Conservation (phyloP, 495 filamentous ascomycete genomes). For the Neurospora sp. region DNA sequence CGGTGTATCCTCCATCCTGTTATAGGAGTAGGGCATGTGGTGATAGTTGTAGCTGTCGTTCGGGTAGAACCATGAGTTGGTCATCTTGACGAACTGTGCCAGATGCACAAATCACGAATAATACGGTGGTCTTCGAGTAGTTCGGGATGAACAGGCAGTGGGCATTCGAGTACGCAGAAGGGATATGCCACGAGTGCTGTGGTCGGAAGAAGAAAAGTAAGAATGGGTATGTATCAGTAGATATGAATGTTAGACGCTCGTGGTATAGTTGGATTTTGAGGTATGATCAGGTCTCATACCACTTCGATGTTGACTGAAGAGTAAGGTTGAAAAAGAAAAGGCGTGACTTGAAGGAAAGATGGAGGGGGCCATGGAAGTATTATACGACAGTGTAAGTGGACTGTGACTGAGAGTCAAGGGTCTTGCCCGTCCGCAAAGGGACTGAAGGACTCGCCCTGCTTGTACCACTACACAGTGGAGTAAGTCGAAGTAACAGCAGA, state of each 20-base stretch:
- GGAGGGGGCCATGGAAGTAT: background rate
- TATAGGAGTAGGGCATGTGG: background rate
- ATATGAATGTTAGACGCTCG: background rate
- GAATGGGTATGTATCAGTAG: background rate
- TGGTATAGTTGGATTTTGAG: background rate
- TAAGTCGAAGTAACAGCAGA: background rate
- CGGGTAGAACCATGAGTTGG: background rate
- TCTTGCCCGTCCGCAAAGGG: background rate
- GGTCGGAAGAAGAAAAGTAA: background rate
- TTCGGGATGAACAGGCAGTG: background rate
- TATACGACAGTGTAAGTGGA: background rate
- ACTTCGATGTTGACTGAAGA: background rate
- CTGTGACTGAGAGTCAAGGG: background rate
- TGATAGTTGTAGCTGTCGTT: background rate
- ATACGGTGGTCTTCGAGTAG: background rate
- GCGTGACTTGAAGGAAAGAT: background rate
- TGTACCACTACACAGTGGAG: background rate
- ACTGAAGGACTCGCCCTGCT: background rate
- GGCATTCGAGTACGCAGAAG: background rate
- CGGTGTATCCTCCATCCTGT: background rate
- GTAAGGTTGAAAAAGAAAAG: background rate
- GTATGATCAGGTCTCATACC: background rate
- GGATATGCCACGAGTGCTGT: accelerated
- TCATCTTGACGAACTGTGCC: background rate
- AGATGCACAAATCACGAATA: background rate